phyloP scores from a whole-genome alignment of 768 basidiomycete species.

The Lactarius akahatsu region DNA sequence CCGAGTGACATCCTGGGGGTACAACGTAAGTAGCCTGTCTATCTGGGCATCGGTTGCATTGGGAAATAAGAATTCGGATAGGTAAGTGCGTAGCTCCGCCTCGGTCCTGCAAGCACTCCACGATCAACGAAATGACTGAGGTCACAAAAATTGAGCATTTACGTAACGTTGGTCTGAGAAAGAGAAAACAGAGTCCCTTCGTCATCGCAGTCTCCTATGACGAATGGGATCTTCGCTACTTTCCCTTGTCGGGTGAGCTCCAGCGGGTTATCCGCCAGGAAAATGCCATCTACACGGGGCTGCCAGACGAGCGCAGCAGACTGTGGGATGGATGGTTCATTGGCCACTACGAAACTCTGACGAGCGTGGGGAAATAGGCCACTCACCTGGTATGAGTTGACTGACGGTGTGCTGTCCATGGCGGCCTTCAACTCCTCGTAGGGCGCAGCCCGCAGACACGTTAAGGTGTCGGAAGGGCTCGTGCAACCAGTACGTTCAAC shows the following conservation, averaged over 20 bases:
- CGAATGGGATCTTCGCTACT: slow-evolving; percentile 33
- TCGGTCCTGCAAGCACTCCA: slow-evolving; percentile 23
- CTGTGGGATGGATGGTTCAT: neutral
- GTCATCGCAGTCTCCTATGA: slow-evolving; percentile 36
- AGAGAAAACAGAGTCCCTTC: slow-evolving; percentile 32
- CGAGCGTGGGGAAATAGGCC: neutral
- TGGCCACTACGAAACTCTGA: neutral
- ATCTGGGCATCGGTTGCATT: slow-evolving; percentile 19
- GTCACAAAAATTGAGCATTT: neutral
- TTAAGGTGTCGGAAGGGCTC: slow-evolving; percentile 38
- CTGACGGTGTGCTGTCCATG: slow-evolving; percentile 34
- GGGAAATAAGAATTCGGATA: slow-evolving; percentile 16
- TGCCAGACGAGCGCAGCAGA: slow-evolving; percentile 38
- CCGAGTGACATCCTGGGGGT: slow-evolving; percentile 26
- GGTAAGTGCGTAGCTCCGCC: slow-evolving; percentile 22
- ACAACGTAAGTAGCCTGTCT: slow-evolving; percentile 15
- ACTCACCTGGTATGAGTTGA: slow-evolving; percentile 36
- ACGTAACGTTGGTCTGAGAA: slow-evolving; percentile 33
- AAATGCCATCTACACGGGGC: slow-evolving; percentile 42
- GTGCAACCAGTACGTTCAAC: slow-evolving; percentile 41
- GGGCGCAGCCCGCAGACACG: slow-evolving; percentile 43
- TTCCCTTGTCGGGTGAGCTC: slow-evolving; percentile 37
- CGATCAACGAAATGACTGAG: neutral
- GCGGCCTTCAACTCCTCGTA: slow-evolving; percentile 36
- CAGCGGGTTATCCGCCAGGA: slow-evolving; percentile 38